Conservation (phyloP, 2,329 filamentous ascomycete genomes). For the Chaetothyriales sp. region DNA sequence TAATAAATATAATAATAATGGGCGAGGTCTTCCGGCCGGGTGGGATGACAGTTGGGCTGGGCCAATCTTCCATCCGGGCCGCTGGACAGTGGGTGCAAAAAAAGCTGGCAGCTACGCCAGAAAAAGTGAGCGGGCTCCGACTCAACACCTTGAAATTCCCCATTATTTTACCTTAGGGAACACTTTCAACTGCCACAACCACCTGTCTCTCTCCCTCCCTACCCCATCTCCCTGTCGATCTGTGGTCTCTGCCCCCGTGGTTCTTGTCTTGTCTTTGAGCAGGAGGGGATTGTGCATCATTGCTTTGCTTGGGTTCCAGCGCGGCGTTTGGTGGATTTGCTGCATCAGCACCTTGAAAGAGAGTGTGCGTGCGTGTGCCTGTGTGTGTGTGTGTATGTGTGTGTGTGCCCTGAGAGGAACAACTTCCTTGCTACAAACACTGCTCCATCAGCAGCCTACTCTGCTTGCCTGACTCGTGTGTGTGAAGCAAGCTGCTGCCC, state of each 20-base stretch:
- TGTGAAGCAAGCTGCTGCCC: neutral
- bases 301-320: neutral
- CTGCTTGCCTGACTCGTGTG: neutral
- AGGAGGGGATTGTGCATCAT: neutral
- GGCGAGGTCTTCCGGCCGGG: neutral
- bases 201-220: neutral
- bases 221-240: neutral
- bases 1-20: neutral
- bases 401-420: neutral
- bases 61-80: neutral
- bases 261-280: neutral
- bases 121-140: neutral
- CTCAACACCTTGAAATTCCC: neutral
- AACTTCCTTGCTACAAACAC: neutral
- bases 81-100: neutral
- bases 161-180: conserved; percentile 1
- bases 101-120: neutral
- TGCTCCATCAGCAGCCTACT: neutral
- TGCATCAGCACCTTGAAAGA: neutral
- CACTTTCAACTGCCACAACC: neutral
- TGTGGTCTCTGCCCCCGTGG: neutral
- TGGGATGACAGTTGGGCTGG: neutral
- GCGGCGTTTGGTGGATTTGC: neutral
- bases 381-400: no score
- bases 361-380: no score